Percentiles rank a stretch among this genome's conserved stretches.
Conservation (phyloP, 2,329 filamentous ascomycete genomes). For the Pezicula radicicola region DNA sequence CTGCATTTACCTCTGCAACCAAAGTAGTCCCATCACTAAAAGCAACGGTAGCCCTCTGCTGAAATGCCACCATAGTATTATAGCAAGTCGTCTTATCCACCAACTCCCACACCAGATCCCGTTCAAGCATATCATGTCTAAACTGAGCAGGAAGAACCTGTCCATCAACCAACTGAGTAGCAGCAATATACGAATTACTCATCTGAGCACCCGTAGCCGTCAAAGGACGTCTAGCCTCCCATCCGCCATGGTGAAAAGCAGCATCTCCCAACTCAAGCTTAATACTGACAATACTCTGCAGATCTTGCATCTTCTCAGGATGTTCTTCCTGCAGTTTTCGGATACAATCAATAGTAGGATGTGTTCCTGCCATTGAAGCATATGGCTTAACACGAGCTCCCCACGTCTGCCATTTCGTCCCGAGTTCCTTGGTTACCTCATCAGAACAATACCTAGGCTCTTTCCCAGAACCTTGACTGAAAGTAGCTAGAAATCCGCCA, state of each 20-base stretch:
- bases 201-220: conserved; percentile 36
- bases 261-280: conserved; percentile 26
- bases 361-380: conserved; percentile 33
- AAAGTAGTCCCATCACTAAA: conserved; percentile 21
- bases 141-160: conserved; percentile 33
- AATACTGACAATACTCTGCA: conserved; percentile 26
- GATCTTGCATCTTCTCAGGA: conserved; percentile 21
- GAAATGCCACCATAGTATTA: conserved; percentile 4
- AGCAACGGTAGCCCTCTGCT: conserved; percentile 17
- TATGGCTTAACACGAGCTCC: conserved; percentile 35
- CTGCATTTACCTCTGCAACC: conserved; percentile 16
- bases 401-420: conserved; percentile 32
- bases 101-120: conserved; percentile 33
- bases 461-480: conserved; percentile 28
- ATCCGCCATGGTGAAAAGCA: conserved; percentile 34
- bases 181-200: conserved; percentile 33
- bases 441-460: conserved; percentile 23
- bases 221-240: conserved; percentile 30
- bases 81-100: conserved; percentile 27
- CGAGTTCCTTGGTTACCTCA: conserved; percentile 30
- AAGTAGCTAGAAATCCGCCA: conserved; percentile 38
- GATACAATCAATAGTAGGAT: conserved; percentile 33
- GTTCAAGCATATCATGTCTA: conserved; percentile 26
- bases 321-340: conserved; percentile 27
- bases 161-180: conserved; percentile 33